A percentile compares a stretch with the other conserved stretches of the same genome.
Evolutionary conservation across 2,329 filamentous ascomycete genomes (phyloP).

Genomic region (Fusarium nisikadoi): DNA sequence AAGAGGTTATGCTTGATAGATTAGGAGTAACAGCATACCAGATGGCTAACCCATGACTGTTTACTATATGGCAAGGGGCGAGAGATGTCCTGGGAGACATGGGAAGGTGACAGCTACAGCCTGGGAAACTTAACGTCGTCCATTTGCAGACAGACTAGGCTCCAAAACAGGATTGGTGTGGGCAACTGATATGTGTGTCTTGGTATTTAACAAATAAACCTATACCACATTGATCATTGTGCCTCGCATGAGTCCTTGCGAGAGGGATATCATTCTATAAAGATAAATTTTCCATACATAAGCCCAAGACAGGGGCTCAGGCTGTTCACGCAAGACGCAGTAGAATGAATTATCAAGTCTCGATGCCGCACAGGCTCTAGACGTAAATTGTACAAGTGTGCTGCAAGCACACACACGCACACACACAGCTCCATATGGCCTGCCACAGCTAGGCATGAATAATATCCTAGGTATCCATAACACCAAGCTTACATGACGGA

Average conservation of each 20-base stretch:
- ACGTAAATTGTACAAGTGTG: conserved; percentile 36
- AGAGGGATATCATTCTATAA: background rate
- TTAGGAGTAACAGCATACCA: background rate
- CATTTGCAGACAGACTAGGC: background rate
- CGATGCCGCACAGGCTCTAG: conserved; percentile 12
- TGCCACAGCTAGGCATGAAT: conserved; percentile 29
- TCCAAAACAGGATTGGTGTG: background rate
- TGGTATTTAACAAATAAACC: background rate
- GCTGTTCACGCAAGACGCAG: background rate
- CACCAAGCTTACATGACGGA: conserved; percentile 47
- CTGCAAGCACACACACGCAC: conserved; percentile 8
- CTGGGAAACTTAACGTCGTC: background rate
- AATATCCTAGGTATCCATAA: conserved; percentile 50
- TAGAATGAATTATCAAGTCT: conserved; percentile 5
- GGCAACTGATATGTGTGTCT: background rate
- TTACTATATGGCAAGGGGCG: background rate
- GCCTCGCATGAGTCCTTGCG: background rate
- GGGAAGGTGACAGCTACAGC: background rate
- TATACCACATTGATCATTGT: background rate
- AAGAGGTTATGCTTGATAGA: background rate
- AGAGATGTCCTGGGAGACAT: background rate
- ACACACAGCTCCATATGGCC: conserved; percentile 20
- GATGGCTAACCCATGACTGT: background rate
- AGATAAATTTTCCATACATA: background rate
- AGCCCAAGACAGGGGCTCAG: background rate